Conservation (phyloP, 1,284 basidiomycete species). For the Ganoderma meredithae region DNA sequence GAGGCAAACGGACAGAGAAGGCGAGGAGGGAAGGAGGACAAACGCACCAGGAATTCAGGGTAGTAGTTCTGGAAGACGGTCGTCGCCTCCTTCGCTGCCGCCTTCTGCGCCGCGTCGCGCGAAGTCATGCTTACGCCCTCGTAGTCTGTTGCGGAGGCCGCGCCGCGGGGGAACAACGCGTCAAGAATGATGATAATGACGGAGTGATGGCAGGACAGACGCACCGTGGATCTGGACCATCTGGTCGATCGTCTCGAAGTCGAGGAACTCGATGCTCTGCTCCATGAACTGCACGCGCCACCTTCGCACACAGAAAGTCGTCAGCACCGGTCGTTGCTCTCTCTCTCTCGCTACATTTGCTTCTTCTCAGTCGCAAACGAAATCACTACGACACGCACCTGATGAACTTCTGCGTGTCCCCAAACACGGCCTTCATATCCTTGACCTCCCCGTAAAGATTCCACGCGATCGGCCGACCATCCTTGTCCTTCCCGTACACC, state of each 20-base stretch:
- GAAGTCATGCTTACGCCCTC: constrained; percentile 64
- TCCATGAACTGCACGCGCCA: constrained; percentile 85
- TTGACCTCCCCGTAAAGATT: constrained; percentile 76
- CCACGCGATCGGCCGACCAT: constrained; percentile 71
- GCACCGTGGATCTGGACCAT: constrained; percentile 78
- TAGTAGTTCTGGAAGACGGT: constrained; percentile 78
- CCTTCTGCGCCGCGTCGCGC: constrained; percentile 77
- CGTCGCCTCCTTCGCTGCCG: constrained; percentile 73
- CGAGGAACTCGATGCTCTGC: constrained; percentile 63
- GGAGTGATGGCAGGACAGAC: constrained; percentile 17
- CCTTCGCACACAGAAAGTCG: constrained; percentile 43
- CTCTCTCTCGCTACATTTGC: no score
- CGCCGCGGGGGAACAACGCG: not conserved
- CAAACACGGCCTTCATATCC: constrained; percentile 71
- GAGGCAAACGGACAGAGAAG: not conserved
- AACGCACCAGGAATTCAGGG: constrained; percentile 75
- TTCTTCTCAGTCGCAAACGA: not conserved
- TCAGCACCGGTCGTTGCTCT: not conserved
- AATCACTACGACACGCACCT: constrained; percentile 50
- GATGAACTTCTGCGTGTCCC: constrained; percentile 75
- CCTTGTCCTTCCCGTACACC: constrained; percentile 72
- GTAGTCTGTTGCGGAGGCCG: constrained; percentile 59
- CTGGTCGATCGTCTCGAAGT: constrained; percentile 78
- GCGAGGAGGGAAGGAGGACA: constrained; percentile 35
- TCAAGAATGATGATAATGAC: not conserved